Percentiles rank a stretch among this genome's conserved stretches.
phyloP scores from a whole-genome alignment of 2,329 filamentous ascomycete species.

The Aspergillus awamori region DNA sequence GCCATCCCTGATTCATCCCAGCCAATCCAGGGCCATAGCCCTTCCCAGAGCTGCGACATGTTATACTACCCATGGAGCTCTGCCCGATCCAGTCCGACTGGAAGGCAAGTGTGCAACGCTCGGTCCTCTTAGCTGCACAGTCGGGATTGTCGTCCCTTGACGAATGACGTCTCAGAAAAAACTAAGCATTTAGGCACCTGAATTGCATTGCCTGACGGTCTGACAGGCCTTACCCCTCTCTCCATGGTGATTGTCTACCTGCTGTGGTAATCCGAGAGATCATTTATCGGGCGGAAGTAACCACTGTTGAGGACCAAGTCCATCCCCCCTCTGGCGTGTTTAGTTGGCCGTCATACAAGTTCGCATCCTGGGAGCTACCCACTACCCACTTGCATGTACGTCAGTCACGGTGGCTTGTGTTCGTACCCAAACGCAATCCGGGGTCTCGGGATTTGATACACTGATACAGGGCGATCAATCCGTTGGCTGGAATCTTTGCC shows the following conservation, averaged over 20 bases:
- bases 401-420: neutral
- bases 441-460: neutral
- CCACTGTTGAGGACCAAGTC: neutral
- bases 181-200: conserved; percentile 2
- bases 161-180: neutral
- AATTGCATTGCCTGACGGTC: neutral
- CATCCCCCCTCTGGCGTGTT: neutral
- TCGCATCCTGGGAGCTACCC: neutral
- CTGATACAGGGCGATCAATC: neutral
- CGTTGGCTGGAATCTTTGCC: neutral
- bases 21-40: neutral
- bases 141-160: neutral
- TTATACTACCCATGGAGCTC: neutral
- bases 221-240: neutral
- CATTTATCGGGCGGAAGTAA: neutral
- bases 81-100: neutral
- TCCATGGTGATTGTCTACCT: neutral
- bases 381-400: neutral
- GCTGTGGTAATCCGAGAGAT: neutral
- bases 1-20: conserved; percentile 3
- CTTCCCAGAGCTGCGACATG: neutral
- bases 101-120: neutral
- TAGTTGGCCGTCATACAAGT: neutral
- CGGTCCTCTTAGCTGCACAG: neutral
- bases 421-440: neutral